Base-by-base conservation (phyloP, 306 rosid species). In the Medicago ruthenica region DNA sequence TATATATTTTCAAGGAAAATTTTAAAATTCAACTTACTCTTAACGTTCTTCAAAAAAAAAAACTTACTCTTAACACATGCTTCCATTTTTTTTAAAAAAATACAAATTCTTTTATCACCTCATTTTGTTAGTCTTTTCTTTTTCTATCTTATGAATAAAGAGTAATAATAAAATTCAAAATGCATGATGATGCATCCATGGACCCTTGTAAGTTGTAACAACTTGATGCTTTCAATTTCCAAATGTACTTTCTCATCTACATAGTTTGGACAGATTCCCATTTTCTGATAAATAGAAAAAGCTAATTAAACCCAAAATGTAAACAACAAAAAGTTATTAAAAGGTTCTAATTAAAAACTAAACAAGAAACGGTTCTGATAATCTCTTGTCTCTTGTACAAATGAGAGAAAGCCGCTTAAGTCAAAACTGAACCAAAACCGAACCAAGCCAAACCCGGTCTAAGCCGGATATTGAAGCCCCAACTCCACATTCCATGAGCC, bases 381-480 rank as follows among this genome's bases (percentile, higher is more conserved):
- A 48, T 37, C 81, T 79, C 83, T 70, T 75, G 37, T 37, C 81
- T 79, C 83, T 70, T 75, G 27, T 44, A 69, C 41, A 36, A 61
- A 37, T 62, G 67, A 62, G 36, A 62, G 8, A 36, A 74, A 77
- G 83, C 85, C 87, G 83, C 70, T 39, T 3, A 18, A 69, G 64
- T 61, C 85, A 80, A 84, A 84, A 84, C 81, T 69, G 85, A 59
- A 87, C 62, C 73, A 3, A n/a, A 57, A 3, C 3, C 8, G 5
- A 10, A 57, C 12, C 63, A 5, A 21, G 2, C 3, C 8, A 57
- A 57, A 20, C 63, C 16, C 8, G 37, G 36, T 58, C 37, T 58
- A 80, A 71, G 44, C 88, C 64, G 79, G 10, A 21, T 42, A 86
- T 13, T 85, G 84, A 42, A 93, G 88, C 24, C 94, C 90, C 36